Evolutionary conservation across 768 basidiomycete genomes (phyloP), one percentile per base, ranked within the genome.

Genomic region (Amyloporia xantha): DNA sequence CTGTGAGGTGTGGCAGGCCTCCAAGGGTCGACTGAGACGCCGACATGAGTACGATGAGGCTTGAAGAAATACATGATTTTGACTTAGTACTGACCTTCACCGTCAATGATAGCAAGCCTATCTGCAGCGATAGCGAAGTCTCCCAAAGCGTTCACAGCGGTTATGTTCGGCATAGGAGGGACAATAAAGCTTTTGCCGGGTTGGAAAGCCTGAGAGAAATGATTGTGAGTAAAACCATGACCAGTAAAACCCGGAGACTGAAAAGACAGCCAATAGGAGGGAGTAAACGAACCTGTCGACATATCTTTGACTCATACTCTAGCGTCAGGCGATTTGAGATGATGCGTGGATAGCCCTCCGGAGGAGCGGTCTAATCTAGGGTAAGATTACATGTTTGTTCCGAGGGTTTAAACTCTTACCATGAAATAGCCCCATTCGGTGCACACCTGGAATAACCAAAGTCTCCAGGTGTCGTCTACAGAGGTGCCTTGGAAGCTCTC

Each of bases 381-480:
- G n/a, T n/a, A n/a, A n/a, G n/a, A n/a, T n/a, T n/a, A 47, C 1
- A 19, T 10, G 20, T 44, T n/a, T 10, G 49, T 28, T 45, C 42
- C 38, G 26, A 17, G 10, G 26, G 12, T 15, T 24, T 25, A 27
- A 21, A 28, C 15, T 50, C 78, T 27, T 57, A 87, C 90, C 25
- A 75, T 82, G 63, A 95, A 93, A 66, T 91, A 99, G 2, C 93
- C 95, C 95, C 95, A 97, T 59, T 95, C 79, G 0, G 90, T 92
- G 71, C 91, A 93, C 45, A 91, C 88, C 68, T 91, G 93, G 75
- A 91, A 95, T 4, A 72, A 56, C 94, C 94, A 97, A 11, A 84
- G 68, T 36, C 91, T 76, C 94, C 94, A 97, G 4, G 74, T 76
- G 57, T 90, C 78, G 49, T 79, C 73, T 6, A 91, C 63, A 10